Conservation (phyloP, 2,329 filamentous ascomycete species). For the Kalaharituber pfeilii region DNA sequence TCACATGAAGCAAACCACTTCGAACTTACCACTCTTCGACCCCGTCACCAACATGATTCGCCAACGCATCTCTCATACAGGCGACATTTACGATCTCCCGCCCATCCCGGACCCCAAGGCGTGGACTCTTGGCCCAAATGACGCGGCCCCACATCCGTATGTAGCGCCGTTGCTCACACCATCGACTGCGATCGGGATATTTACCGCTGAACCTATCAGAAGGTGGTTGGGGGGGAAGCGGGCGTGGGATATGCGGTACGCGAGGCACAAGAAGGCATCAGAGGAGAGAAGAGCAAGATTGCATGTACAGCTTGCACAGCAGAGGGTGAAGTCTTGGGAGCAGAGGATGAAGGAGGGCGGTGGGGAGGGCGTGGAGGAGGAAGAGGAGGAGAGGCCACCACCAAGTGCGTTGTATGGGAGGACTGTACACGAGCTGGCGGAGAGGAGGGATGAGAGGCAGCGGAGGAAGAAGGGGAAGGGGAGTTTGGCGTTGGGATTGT, state of each 20-base stretch:
- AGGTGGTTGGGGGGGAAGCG: conserved; percentile 67
- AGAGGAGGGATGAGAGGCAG: conserved; percentile 35
- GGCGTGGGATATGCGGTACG: conserved; percentile 57
- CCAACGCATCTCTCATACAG: conserved; percentile 65
- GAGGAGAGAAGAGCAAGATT: not conserved
- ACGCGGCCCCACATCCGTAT: not conserved
- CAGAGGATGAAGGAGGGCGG: conserved; percentile 53
- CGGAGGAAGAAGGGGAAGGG: conserved; percentile 27
- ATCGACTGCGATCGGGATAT: conserved; percentile 50
- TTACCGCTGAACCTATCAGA: conserved; percentile 60
- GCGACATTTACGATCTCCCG: conserved; percentile 51
- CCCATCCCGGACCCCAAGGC: conserved; percentile 40
- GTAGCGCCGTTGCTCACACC: conserved; percentile 44
- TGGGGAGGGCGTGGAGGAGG: not conserved
- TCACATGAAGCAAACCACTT: conserved; percentile 9
- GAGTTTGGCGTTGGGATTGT: conserved; percentile 48
- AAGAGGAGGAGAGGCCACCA: conserved; percentile 39
- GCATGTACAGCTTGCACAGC: not conserved
- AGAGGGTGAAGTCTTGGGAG: not conserved
- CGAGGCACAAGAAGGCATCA: conserved; percentile 42
- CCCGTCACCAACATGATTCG: conserved; percentile 64
- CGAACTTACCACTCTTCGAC: conserved; percentile 45
- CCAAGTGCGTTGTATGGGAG: conserved; percentile 66
- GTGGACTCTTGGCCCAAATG: not conserved
- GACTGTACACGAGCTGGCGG: conserved; percentile 23